A percentile compares a stretch with the other conserved stretches of the same genome.
These are phyloP conservation scores for Choiromyces venosus DNA, from an alignment of 495 filamentous ascomycete species.

Conservation along the genomic window DNA sequence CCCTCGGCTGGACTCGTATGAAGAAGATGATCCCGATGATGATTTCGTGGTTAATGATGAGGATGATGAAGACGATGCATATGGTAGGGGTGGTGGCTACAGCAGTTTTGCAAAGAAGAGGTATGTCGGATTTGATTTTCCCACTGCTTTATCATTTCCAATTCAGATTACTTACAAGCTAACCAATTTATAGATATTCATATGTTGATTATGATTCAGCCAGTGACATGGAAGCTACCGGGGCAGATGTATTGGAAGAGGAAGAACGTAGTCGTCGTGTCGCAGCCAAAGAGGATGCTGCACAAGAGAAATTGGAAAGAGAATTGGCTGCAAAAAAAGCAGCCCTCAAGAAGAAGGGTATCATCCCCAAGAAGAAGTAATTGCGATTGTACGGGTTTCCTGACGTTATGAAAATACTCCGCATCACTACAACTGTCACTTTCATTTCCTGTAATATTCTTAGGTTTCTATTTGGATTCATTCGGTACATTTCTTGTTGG, in stretches of 20 bases:
- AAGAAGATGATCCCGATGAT: conserved; percentile 53
- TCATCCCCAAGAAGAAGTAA: conserved; percentile 30
- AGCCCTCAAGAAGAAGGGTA: conserved; percentile 34
- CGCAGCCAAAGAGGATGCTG: conserved; percentile 52
- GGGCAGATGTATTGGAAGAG: conserved; percentile 56
- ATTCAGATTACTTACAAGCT: background rate
- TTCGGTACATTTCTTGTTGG: conserved; percentile 7
- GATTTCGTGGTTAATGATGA: conserved; percentile 54
- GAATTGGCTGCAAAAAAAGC: conserved; percentile 37
- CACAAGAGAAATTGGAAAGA: conserved; percentile 38
- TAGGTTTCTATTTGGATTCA: background rate
- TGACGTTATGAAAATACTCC: background rate
- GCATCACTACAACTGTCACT: background rate
- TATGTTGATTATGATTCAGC: conserved; percentile 49
- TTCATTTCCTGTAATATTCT: background rate
- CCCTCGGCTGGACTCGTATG: conserved; percentile 42
- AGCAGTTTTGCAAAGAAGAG: conserved; percentile 11
- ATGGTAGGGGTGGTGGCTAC: conserved; percentile 30
- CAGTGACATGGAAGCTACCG: conserved; percentile 59
- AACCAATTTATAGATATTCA: conserved; percentile 25
- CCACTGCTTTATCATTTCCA: background rate
- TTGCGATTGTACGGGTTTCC: background rate
- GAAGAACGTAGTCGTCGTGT: conserved; percentile 49
- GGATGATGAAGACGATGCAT: conserved; percentile 43
- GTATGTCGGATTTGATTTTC: conserved; percentile 11